Evolutionary conservation across 768 basidiomycete genomes (phyloP).

Genomic region (Rhodosporidiobolus sp.): DNA sequence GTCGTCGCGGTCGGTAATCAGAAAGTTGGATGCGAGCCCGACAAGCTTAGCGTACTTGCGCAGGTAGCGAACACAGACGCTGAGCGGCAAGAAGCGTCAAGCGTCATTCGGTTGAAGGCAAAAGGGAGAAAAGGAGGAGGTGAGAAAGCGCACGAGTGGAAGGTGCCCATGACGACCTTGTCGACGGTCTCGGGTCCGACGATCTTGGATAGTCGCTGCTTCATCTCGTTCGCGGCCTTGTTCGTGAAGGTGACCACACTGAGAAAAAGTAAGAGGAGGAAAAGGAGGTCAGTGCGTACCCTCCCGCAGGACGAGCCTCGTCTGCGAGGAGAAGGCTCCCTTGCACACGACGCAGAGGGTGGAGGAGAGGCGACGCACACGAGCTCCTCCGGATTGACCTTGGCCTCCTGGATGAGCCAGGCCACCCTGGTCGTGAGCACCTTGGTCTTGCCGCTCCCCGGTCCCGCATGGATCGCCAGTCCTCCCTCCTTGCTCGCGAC

Average conservation of each 20-base stretch:
- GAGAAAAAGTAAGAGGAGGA: not conserved
- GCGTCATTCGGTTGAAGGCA: not conserved
- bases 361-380: slow-evolving; percentile 37
- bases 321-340: not conserved
- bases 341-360: too few relatives aligned
- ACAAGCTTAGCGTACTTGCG: slow-evolving; percentile 62
- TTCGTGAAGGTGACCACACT: slow-evolving; percentile 66
- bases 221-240: slow-evolving; percentile 78
- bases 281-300: not conserved
- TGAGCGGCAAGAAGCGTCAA: not conserved
- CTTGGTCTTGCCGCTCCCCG: slow-evolving; percentile 48
- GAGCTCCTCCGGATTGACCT: slow-evolving; percentile 46
- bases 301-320: not conserved
- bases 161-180: slow-evolving; percentile 55
- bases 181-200: slow-evolving; percentile 62
- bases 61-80: slow-evolving; percentile 52
- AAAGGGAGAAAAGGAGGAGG: not conserved
- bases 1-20: slow-evolving; percentile 69
- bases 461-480: slow-evolving; percentile 41
- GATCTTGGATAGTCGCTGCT: slow-evolving; percentile 62
- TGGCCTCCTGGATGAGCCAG: slow-evolving; percentile 46
- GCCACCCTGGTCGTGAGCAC: slow-evolving; percentile 51
- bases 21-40: slow-evolving; percentile 68
- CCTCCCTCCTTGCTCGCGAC: slow-evolving; percentile 7
- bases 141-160: slow-evolving; percentile 14